These are phyloP conservation scores for Jamesozyma spencerorum DNA, from an alignment of 805 yeast genomes.

Conservation along the genomic window DNA sequence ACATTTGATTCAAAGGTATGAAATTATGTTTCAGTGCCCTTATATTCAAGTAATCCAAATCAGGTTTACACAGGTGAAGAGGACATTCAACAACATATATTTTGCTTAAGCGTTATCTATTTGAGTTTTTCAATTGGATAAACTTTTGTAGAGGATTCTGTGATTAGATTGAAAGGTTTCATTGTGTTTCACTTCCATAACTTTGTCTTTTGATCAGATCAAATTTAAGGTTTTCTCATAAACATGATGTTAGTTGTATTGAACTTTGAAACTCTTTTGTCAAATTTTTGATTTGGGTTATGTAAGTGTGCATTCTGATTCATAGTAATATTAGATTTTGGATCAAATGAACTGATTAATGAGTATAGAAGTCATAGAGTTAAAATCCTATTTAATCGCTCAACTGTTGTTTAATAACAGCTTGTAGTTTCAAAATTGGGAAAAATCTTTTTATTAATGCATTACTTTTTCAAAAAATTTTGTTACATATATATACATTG, in stretches of 20 bases:
- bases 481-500: background rate
- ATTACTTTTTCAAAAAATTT: no score
- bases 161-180: conserved; percentile 13
- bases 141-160: conserved; percentile 16
- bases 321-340: background rate
- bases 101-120: conserved; percentile 3
- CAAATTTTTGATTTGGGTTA: no score
- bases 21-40: background rate
- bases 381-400: conserved; percentile 34
- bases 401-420: conserved; percentile 32
- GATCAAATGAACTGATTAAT: background rate
- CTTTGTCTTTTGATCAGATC: conserved; percentile 12
- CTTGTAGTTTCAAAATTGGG: conserved; percentile 35
- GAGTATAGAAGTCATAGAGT: conserved; percentile 22
- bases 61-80: no score
- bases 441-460: conserved; percentile 15
- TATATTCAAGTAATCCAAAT: background rate
- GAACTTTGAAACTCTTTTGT: no score
- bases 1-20: background rate
- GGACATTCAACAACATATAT: no score
- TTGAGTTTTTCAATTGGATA: conserved; percentile 19
- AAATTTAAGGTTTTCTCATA: conserved; percentile 16
- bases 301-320: no score
- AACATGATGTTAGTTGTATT: conserved; percentile 1
- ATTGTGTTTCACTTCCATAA: conserved; percentile 27